Conservation (phyloP, 2,329 filamentous ascomycete genomes). For the Trichoderma sp. region DNA sequence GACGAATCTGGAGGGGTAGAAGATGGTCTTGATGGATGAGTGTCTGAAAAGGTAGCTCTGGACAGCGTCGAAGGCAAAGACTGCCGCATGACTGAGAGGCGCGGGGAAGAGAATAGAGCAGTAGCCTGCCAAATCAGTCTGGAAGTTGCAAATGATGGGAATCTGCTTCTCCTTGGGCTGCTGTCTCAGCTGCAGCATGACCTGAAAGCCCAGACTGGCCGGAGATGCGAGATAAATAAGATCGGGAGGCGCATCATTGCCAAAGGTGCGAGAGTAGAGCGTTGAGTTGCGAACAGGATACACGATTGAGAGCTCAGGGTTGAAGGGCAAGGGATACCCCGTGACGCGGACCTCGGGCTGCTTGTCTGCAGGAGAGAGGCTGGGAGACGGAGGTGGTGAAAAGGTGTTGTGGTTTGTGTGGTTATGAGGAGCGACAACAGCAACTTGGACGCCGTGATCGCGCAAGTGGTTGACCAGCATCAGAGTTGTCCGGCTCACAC, state of each 20-base stretch:
- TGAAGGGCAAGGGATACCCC: constrained; percentile 67
- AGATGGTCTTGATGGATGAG: constrained; percentile 59
- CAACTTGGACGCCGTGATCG: constrained; percentile 60
- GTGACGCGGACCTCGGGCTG: constrained; percentile 55
- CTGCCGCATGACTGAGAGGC: constrained; percentile 58
- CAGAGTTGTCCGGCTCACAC: constrained; percentile 67
- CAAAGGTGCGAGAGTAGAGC: constrained; percentile 59
- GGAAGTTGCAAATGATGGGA: constrained; percentile 65
- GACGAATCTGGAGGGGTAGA: constrained; percentile 65
- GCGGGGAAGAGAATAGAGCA: constrained; percentile 65
- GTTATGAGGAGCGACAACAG: constrained; percentile 62
- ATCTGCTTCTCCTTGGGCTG: constrained; percentile 52
- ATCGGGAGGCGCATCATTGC: constrained; percentile 50
- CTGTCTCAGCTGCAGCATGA: constrained; percentile 65
- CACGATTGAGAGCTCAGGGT: constrained; percentile 66
- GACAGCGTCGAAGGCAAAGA: constrained; percentile 59
- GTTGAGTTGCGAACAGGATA: constrained; percentile 64
- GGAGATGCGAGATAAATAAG: constrained; percentile 68
- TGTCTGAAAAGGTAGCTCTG: constrained; percentile 66
- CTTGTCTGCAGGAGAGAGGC: constrained; percentile 32
- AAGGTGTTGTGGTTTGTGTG: constrained; percentile 54
- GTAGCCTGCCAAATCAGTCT: constrained; percentile 68
- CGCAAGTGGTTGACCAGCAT: constrained; percentile 67
- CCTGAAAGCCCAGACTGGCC: constrained; percentile 66
- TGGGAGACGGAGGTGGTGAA: constrained; percentile 40